These are phyloP conservation scores for Pythium volutum DNA, from an alignment of 352 stramenopile genomes.

Conservation along the genomic window DNA sequence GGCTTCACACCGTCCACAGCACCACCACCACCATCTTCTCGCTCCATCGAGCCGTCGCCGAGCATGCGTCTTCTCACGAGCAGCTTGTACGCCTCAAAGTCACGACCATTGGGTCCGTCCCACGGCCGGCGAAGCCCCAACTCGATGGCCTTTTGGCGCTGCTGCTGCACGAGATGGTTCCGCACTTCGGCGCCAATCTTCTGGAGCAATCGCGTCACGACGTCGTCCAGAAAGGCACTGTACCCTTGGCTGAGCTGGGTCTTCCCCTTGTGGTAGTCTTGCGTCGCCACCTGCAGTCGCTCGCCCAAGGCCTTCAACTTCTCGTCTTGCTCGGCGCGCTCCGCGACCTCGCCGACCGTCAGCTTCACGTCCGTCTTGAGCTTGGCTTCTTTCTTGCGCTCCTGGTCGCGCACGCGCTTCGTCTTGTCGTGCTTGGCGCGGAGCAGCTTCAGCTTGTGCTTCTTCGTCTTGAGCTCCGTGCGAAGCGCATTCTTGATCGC, in stretches of 20 bases:
- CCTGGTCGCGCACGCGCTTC: slow-evolving; percentile 15
- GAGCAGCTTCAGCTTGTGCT: slow-evolving; percentile 36
- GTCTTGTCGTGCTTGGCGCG: slow-evolving; percentile 29
- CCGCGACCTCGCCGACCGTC: slow-evolving; percentile 33
- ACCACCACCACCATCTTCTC: slow-evolving; percentile 9
- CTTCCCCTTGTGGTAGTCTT: slow-evolving; percentile 46
- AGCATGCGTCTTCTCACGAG: slow-evolving; percentile 41
- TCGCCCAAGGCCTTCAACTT: slow-evolving; percentile 35
- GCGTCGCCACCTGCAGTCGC: slow-evolving; percentile 34
- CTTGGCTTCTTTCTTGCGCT: slow-evolving; percentile 13
- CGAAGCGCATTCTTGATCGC: slow-evolving; percentile 43
- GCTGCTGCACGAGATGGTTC: slow-evolving; percentile 53
- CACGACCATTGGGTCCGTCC: slow-evolving; percentile 54
- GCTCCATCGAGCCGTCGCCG: slow-evolving; percentile 28
- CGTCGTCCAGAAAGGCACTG: slow-evolving; percentile 51
- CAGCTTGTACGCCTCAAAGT: slow-evolving; percentile 61
- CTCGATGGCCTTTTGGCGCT: slow-evolving; percentile 57
- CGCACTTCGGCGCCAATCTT: slow-evolving; percentile 47
- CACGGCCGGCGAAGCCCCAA: slow-evolving; percentile 59
- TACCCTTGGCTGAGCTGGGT: slow-evolving; percentile 47
- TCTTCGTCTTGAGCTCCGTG: slow-evolving; percentile 32
- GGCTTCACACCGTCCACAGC: background rate
- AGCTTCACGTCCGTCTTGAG: slow-evolving; percentile 17
- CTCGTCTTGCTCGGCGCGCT: slow-evolving; percentile 33
- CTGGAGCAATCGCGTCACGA: slow-evolving; percentile 53